Conservation (phyloP, 352 stramenopile genomes). For the Pythium angustatum region DNA sequence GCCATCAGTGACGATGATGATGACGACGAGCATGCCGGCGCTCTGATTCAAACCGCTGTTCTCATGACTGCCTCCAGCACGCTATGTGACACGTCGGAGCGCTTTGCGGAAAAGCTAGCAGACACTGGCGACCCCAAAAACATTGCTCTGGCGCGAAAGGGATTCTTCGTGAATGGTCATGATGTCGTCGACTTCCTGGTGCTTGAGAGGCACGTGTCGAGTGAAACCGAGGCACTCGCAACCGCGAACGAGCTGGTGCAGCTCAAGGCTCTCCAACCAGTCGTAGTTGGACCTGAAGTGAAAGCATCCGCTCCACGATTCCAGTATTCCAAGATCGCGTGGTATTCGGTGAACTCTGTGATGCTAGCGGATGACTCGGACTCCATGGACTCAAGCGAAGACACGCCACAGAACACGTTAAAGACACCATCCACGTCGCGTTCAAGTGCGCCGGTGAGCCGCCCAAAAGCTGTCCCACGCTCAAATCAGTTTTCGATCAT, state of each 20-base stretch:
- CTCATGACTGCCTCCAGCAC: slow-evolving; percentile 69
- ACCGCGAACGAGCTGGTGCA: slow-evolving; percentile 79
- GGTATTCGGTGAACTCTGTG: slow-evolving; percentile 82
- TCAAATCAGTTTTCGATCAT: slow-evolving; percentile 88
- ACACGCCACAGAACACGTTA: slow-evolving; percentile 33
- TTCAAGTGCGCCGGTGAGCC: slow-evolving; percentile 24
- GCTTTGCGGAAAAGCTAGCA: slow-evolving; percentile 49
- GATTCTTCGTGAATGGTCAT: slow-evolving; percentile 79
- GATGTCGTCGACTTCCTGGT: slow-evolving; percentile 79
- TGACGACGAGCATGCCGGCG: slow-evolving; percentile 53
- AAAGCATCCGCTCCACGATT: slow-evolving; percentile 40
- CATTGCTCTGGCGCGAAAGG: slow-evolving; percentile 44
- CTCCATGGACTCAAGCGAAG: slow-evolving; percentile 68
- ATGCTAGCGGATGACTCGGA: slow-evolving; percentile 73
- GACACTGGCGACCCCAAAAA: slow-evolving; percentile 35
- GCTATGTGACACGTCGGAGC: slow-evolving; percentile 63
- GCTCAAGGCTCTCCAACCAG: slow-evolving; percentile 60
- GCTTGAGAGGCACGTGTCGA: slow-evolving; percentile 52
- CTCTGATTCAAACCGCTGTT: slow-evolving; percentile 66
- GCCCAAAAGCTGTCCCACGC: slow-evolving; percentile 32
- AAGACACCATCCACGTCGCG: slow-evolving; percentile 34
- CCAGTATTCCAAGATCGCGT: slow-evolving; percentile 75
- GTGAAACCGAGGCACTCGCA: slow-evolving; percentile 61
- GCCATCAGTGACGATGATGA: slow-evolving; percentile 49
- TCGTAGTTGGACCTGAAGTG: slow-evolving; percentile 22